Evolutionary conservation across 495 filamentous ascomycete species (phyloP).

Genomic region (Terfezia boudieri): DNA sequence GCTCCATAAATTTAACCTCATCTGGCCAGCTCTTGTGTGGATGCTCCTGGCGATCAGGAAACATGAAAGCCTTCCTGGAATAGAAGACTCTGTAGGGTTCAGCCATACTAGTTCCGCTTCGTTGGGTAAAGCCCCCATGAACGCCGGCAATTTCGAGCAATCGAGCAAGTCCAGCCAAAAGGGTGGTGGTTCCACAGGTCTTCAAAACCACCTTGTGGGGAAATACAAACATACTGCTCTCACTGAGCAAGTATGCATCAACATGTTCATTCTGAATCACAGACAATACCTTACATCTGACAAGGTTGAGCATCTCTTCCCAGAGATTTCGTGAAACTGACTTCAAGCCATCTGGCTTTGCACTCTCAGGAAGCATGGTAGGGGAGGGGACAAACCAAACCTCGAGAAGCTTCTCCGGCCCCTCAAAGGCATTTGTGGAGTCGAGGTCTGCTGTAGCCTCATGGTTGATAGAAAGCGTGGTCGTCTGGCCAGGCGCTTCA

Average conservation of each 20-base stretch:
- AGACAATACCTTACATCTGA: slow-evolving; percentile 96
- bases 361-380: slow-evolving; percentile 42
- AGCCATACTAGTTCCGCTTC: slow-evolving; percentile 45
- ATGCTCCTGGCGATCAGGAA: slow-evolving; percentile 79
- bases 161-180: slow-evolving; percentile 67
- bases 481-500: slow-evolving; percentile 33
- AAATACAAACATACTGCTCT: slow-evolving; percentile 99
- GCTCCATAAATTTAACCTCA: slow-evolving; percentile 78
- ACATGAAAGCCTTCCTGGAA: slow-evolving; percentile 94
- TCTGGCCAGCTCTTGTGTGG: slow-evolving; percentile 96
- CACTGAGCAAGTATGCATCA: slow-evolving; percentile 91
- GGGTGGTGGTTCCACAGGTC: slow-evolving; percentile 93
- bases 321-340: slow-evolving; percentile 61
- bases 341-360: slow-evolving; percentile 61
- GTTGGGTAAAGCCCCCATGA: slow-evolving; percentile 58
- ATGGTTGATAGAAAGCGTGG: slow-evolving; percentile 55
- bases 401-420: slow-evolving; percentile 93
- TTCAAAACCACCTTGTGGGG: slow-evolving; percentile 97
- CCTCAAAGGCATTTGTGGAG: slow-evolving; percentile 91
- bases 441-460: slow-evolving; percentile 86
- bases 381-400: slow-evolving; percentile 90
- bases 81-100: slow-evolving; percentile 94
- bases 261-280: slow-evolving; percentile 85
- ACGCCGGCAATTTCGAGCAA: slow-evolving; percentile 77
- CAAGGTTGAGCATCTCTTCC: slow-evolving; percentile 92